A percentile compares a stretch with the other conserved stretches of the same genome.
phyloP scores from a whole-genome alignment of 768 basidiomycete genomes.

The Leccinum subtestaceum region DNA sequence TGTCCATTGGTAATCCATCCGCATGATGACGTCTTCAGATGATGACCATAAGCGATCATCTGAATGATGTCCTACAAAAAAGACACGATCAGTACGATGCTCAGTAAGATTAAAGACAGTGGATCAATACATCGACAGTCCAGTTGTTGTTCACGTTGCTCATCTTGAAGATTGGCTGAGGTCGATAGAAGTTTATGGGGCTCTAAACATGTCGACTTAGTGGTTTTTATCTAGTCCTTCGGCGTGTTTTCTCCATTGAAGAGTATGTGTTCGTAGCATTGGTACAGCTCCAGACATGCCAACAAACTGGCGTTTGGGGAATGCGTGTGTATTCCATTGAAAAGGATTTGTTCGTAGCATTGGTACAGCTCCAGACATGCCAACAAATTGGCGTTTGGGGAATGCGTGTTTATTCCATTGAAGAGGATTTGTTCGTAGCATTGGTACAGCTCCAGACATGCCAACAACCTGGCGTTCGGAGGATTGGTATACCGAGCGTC shows the following conservation, averaged over 20 bases:
- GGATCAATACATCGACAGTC: constrained; percentile 7
- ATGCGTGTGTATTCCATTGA: too few species aligned
- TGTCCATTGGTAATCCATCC: constrained; percentile 12
- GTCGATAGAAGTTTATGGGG: neutral
- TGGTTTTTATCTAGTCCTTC: constrained; percentile 6
- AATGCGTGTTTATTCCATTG: too few species aligned
- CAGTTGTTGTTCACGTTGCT: constrained; percentile 6
- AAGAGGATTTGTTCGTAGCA: too few species aligned
- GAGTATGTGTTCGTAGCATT: too few species aligned
- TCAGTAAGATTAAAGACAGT: neutral
- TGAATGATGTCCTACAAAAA: constrained; percentile 7
- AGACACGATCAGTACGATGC: neutral
- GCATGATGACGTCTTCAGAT: neutral
- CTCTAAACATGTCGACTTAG: neutral
- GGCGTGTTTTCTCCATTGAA: constrained; percentile 1
- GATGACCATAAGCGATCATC: constrained; percentile 6
- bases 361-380: constrained; percentile 19
- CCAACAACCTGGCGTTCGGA: too few species aligned
- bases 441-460: too few species aligned
- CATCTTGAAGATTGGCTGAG: neutral
- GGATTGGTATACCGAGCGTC: neutral
- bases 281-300: too few species aligned
- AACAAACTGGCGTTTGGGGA: too few species aligned
- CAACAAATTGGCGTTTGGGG: constrained; percentile 1
- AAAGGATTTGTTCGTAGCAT: neutral